phyloP scores from a whole-genome alignment of 2,329 filamentous ascomycete species.

The Alternaria sp. region DNA sequence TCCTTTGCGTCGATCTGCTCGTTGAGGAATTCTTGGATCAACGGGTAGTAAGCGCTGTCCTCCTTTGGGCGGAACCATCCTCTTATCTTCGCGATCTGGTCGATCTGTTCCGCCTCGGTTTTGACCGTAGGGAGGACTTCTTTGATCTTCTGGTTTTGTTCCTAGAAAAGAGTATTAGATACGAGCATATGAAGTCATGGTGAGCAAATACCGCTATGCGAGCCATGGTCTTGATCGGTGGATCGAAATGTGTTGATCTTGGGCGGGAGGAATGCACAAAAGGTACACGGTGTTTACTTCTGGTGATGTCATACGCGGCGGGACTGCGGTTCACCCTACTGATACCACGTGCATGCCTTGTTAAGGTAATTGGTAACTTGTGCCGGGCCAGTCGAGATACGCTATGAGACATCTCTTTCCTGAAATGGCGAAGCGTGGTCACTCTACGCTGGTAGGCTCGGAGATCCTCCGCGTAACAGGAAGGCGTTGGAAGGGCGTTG shows the following conservation, averaged over 20 bases:
- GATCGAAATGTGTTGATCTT: neutral
- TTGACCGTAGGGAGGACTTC: slow-evolving; percentile 27
- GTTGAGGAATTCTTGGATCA: slow-evolving; percentile 36
- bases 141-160: slow-evolving; percentile 31
- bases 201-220: slow-evolving; percentile 17
- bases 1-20: slow-evolving; percentile 25
- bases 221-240: slow-evolving; percentile 14
- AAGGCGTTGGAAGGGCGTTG: neutral
- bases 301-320: slow-evolving; percentile 15
- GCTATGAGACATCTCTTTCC: neutral
- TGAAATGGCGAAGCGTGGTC: neutral
- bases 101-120: slow-evolving; percentile 34
- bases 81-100: slow-evolving; percentile 41
- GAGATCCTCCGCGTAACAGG: neutral
- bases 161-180: slow-evolving; percentile 16
- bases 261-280: neutral
- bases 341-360: slow-evolving; percentile 12
- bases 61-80: slow-evolving; percentile 42
- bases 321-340: neutral
- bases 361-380: slow-evolving; percentile 5
- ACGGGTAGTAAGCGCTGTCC: slow-evolving; percentile 31
- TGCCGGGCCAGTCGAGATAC: neutral
- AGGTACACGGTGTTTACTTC: slow-evolving; percentile 5
- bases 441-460: neutral
- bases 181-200: neutral